These are phyloP conservation scores for Mycena sp. DNA, from an alignment of 1,284 basidiomycete species.

Conservation along the genomic window DNA sequence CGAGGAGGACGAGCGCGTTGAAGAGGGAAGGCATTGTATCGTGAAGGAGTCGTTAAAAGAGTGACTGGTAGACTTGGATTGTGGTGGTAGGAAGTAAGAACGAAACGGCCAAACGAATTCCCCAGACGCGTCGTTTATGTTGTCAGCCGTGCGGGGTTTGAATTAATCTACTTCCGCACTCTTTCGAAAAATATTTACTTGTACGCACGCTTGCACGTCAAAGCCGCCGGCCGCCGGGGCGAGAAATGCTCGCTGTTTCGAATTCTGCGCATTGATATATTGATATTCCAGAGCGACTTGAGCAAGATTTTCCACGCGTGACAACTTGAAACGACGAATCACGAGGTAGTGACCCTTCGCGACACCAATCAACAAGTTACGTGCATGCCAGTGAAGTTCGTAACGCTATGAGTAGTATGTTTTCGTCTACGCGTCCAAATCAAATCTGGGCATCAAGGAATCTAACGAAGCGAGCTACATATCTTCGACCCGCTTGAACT, in stretches of 20 bases:
- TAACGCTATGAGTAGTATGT: too few relatives aligned
- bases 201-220: too few relatives aligned
- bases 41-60: slow-evolving; percentile 20
- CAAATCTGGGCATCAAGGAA: too few relatives aligned
- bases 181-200: not conserved
- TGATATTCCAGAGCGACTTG: too few relatives aligned
- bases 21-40: slow-evolving; percentile 20
- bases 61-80: slow-evolving; percentile 12
- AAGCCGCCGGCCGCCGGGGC: too few relatives aligned
- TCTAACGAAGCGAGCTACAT: too few relatives aligned
- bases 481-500: not conserved
- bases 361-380: not conserved
- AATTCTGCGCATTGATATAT: too few relatives aligned
- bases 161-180: not conserved
- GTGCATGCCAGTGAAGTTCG: too few relatives aligned
- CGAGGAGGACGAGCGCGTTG: slow-evolving; percentile 22
- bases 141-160: not conserved
- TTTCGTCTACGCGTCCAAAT: not conserved
- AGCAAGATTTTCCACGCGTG: too few relatives aligned
- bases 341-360: slow-evolving; percentile 1
- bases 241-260: too few relatives aligned
- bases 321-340: not conserved
- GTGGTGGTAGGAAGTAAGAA: slow-evolving; percentile 24
- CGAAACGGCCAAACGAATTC: not conserved
- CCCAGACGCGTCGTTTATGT: not conserved